phyloP scores from a whole-genome alignment of 2,329 filamentous ascomycete species.

The Gnomoniopsis smithogilvyi region DNA sequence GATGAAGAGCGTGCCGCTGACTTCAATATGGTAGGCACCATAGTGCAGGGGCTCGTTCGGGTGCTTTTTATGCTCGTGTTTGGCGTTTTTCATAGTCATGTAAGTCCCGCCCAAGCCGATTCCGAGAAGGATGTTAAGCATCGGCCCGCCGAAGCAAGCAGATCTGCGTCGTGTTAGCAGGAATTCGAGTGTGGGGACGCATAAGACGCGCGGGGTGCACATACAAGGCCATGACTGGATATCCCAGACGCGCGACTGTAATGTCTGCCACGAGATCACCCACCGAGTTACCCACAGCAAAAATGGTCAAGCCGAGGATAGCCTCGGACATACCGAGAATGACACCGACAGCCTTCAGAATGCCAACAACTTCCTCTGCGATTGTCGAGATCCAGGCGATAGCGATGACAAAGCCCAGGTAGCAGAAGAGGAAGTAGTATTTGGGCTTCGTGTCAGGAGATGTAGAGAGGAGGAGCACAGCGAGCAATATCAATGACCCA shows the following conservation, averaged over 20 bases:
- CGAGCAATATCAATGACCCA: conserved; percentile 64
- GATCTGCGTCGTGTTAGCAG: conserved; percentile 46
- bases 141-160: conserved; percentile 95
- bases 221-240: conserved; percentile 88
- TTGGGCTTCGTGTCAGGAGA: conserved; percentile 63
- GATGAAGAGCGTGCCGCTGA: conserved; percentile 81
- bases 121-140: conserved; percentile 94
- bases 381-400: conserved; percentile 97
- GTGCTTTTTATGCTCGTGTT: conserved; percentile 63
- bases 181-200: background rate
- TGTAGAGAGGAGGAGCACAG: conserved; percentile 65
- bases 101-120: conserved; percentile 90
- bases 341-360: conserved; percentile 89
- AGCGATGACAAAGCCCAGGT: conserved; percentile 84
- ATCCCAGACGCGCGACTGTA: conserved; percentile 88
- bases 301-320: conserved; percentile 90
- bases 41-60: conserved; percentile 63
- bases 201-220: conserved; percentile 29
- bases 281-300: conserved; percentile 92
- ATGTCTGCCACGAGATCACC: conserved; percentile 94
- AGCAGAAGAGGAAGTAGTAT: conserved; percentile 77
- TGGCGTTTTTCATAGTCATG: conserved; percentile 73
- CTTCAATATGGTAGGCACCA: conserved; percentile 76
- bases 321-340: conserved; percentile 93
- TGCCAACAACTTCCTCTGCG: conserved; percentile 90